Percentiles rank a stretch among this genome's conserved stretches.
These are phyloP conservation scores for Ceriops tagal DNA, from an alignment of 345 rosid species.

Conservation along the genomic window DNA sequence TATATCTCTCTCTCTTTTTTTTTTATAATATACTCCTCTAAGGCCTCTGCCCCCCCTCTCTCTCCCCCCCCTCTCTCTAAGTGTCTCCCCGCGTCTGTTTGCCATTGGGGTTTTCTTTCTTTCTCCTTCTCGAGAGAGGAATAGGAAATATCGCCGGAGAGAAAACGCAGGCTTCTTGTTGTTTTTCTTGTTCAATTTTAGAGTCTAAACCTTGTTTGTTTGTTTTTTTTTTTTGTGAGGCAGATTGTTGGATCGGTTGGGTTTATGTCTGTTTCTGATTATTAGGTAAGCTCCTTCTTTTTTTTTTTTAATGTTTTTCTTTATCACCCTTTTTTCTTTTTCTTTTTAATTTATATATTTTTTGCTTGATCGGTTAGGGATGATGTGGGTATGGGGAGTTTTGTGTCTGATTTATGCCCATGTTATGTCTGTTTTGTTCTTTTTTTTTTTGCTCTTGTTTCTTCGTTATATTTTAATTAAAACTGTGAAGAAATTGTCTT, in stretches of 20 bases:
- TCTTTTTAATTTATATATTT: neutral
- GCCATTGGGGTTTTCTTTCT: slow-evolving; percentile 15
- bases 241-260: slow-evolving; percentile 33
- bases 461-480: slow-evolving; percentile 14
- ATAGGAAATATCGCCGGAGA: slow-evolving; percentile 2
- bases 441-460: neutral
- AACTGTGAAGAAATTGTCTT: neutral
- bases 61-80: too few relatives aligned
- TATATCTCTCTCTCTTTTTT: too few relatives aligned
- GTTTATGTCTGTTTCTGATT: neutral
- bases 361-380: slow-evolving; percentile 25
- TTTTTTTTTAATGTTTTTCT: too few relatives aligned
- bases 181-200: neutral
- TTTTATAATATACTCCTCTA: too few relatives aligned
- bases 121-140: slow-evolving; percentile 23
- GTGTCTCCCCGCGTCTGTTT: neutral
- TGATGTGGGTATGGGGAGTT: slow-evolving; percentile 6
- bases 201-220: neutral
- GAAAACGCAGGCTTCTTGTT: slow-evolving; percentile 6
- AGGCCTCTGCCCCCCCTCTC: too few relatives aligned
- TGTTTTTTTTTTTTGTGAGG: neutral
- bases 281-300: slow-evolving; percentile 32
- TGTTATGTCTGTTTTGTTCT: neutral
- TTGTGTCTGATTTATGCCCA: neutral
- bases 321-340: neutral